phyloP scores from a whole-genome alignment of 192 early-diverging fungal genomes.

The Rhizophagus clarus region DNA sequence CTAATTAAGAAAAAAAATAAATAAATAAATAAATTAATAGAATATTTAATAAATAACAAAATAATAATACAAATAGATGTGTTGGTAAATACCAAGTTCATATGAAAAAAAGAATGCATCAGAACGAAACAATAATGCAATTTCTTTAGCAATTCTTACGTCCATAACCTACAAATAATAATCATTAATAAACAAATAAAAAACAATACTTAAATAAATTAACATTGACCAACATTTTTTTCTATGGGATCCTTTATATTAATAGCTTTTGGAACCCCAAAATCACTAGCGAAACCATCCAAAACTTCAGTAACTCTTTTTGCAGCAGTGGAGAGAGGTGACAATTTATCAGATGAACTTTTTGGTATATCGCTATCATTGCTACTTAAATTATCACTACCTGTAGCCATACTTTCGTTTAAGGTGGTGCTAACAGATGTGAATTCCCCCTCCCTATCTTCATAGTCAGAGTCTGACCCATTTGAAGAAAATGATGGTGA shows the following conservation, averaged over 20 bases:
- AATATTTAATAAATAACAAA: conserved; percentile 29
- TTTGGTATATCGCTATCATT: neutral
- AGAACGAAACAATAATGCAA: conserved; percentile 48
- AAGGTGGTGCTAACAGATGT: neutral
- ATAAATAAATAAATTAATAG: neutral
- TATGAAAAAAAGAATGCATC: conserved; percentile 53
- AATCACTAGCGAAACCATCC: conserved; percentile 18
- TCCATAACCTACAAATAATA: conserved; percentile 38
- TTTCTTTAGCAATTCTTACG: conserved; percentile 48
- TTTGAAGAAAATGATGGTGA: neutral
- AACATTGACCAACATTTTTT: neutral
- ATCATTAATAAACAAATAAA: neutral
- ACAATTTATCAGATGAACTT: neutral
- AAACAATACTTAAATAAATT: neutral
- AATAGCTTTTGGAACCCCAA: neutral
- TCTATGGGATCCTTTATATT: conserved; percentile 3
- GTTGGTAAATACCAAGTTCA: conserved; percentile 36
- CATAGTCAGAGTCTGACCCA: conserved; percentile 13
- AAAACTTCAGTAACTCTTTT: conserved; percentile 9
- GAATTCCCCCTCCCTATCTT: neutral
- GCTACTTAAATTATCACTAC: neutral
- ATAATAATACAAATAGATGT: conserved; percentile 18
- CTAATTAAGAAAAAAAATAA: conserved; percentile 30
- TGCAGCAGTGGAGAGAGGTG: neutral
- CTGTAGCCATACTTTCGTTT: neutral